phyloP scores from a whole-genome alignment of 1,284 basidiomycete species.

The Testicularia cyperi region DNA sequence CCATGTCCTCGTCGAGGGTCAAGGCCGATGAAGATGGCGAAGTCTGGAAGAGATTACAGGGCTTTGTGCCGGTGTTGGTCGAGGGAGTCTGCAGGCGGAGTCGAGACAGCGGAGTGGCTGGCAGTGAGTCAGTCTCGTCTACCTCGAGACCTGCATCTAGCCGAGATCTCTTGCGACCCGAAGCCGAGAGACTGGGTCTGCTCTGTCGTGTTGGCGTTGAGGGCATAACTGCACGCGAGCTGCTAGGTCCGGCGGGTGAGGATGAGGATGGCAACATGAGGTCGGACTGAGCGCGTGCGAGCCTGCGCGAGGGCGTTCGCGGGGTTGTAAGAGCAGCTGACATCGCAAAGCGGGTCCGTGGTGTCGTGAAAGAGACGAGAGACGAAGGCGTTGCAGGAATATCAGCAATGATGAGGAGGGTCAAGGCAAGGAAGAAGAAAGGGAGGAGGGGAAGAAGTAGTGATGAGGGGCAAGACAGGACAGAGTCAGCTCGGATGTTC shows the following conservation, averaged over 20 bases:
- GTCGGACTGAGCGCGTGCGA: conserved; percentile 18
- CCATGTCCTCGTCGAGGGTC: conserved; percentile 18
- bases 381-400: neutral
- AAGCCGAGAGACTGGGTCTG: neutral
- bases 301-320: conserved; percentile 19
- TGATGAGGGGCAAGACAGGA: neutral
- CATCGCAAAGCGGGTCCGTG: neutral
- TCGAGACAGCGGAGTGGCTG: conserved; percentile 1
- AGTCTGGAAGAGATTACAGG: neutral
- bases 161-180: neutral
- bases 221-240: neutral
- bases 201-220: neutral
- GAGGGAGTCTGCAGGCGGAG: conserved; percentile 3
- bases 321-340: conserved; percentile 23
- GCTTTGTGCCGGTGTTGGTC: neutral
- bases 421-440: neutral
- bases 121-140: too few relatives aligned
- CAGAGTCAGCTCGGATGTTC: neutral
- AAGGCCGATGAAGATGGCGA: neutral
- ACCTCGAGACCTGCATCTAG: too few relatives aligned
- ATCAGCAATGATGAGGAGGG: neutral
- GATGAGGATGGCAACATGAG: conserved; percentile 10
- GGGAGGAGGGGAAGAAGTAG: neutral
- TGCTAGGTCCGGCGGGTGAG: conserved; percentile 11
- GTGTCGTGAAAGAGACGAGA: neutral